A percentile compares a stretch with the other conserved stretches of the same genome.
These are phyloP conservation scores for Cenchrus fungigraminus DNA, from an alignment of 176 grass and related monocot genomes.

Conservation along the genomic window DNA sequence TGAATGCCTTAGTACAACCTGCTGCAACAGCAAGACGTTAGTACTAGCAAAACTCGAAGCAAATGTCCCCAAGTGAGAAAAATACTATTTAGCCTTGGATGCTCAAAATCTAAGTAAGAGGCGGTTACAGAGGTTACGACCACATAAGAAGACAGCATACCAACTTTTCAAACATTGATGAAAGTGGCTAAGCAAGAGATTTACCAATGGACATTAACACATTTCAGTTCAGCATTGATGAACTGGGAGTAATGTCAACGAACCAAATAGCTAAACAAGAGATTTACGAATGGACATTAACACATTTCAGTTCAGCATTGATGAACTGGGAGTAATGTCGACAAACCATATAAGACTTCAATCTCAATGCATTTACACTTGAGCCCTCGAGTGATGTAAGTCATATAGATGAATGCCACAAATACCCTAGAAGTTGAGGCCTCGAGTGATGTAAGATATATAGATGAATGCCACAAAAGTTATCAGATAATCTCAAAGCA, in stretches of 20 bases:
- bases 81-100: slow-evolving; percentile 1
- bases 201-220: slow-evolving; percentile 6
- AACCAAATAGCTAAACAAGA: slow-evolving; percentile 17
- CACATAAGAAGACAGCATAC: slow-evolving; percentile 27
- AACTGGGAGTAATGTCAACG: background rate
- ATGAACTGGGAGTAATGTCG: background rate
- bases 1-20: slow-evolving; percentile 1
- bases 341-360: background rate
- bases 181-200: slow-evolving; percentile 20
- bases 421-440: background rate
- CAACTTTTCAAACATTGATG: slow-evolving; percentile 27
- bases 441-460: background rate
- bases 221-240: slow-evolving; percentile 24
- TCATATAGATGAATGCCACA: slow-evolving; percentile 5
- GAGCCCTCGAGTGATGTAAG: background rate
- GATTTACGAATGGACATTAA: slow-evolving; percentile 17
- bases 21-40: background rate
- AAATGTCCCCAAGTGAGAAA: background rate
- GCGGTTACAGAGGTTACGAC: background rate
- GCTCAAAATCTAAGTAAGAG: background rate
- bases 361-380: background rate
- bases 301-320: slow-evolving; percentile 20
- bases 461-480: background rate
- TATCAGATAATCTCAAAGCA: background rate
- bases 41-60: slow-evolving; percentile 5